A percentile compares a stretch with the other conserved stretches of the same genome.
Evolutionary conservation across 441 rosid species (phyloP).

Genomic region (Capsella rubella): DNA sequence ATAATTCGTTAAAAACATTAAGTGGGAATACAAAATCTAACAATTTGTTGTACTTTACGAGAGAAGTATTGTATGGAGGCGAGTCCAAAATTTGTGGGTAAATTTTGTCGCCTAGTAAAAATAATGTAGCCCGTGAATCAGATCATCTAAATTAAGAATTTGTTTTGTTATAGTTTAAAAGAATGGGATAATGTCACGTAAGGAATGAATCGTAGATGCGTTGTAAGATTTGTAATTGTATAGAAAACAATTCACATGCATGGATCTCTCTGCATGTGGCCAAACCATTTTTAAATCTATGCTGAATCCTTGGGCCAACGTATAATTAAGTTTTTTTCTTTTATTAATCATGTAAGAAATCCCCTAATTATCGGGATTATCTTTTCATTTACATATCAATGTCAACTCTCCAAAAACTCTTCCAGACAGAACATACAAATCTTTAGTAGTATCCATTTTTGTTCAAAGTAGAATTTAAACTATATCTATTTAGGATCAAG

Average conservation of each 20-base stretch:
- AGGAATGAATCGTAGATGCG: constrained; percentile 1
- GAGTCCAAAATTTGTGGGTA: constrained; percentile 5
- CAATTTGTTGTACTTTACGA: not conserved
- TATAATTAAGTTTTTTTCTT: not conserved
- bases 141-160: not conserved
- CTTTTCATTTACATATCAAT: constrained; percentile 9
- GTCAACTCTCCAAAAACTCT: constrained; percentile 9
- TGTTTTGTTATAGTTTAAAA: not conserved
- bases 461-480: constrained; percentile 8
- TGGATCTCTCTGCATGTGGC: constrained; percentile 41
- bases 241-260: constrained; percentile 26
- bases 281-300: constrained; percentile 4
- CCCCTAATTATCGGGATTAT: constrained; percentile 30
- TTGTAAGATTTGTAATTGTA: not conserved
- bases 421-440: not conserved
- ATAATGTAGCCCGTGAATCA: constrained; percentile 40
- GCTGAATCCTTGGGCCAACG: constrained; percentile 24
- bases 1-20: too few species aligned
- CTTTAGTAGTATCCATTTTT: not conserved
- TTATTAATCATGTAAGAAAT: constrained; percentile 2
- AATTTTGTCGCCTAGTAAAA: constrained; percentile 26
- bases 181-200: constrained; percentile 28
- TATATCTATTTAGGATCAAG: not conserved
- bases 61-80: not conserved
- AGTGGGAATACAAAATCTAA: too few species aligned